Evolutionary conservation across 345 rosid genomes (phyloP), one percentile per base, ranked within the genome.

Genomic region (Hibiscus mutabilis): DNA sequence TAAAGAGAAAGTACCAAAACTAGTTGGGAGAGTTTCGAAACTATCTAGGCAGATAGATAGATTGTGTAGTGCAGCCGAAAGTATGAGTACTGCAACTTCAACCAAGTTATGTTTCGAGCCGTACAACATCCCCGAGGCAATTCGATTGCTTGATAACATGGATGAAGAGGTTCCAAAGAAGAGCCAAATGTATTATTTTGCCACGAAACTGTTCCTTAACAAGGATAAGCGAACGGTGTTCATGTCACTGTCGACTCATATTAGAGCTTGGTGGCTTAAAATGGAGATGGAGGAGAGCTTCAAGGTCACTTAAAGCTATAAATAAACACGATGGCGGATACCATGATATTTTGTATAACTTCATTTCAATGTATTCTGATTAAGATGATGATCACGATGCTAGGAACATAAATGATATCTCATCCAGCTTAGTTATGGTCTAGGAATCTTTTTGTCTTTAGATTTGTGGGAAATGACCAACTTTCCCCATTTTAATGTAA

Each of bases 181-280:
- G 58, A 67, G 70, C 70, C 42, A 49, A 25, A 49, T 67, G 56
- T 67, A 67, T 49, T 67, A 15, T 27, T 67, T 67, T 49, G 70
- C 70, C 42, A 47, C 58, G 0, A 27, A 67, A 35, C 70, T 67
- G 10, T 67, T 67, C 58, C 40, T 67, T 49, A 51, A 67, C 56
- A 67, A 67, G 10, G 70, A 49, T 33, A 67, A 67, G 59, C 58
- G 70, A 7, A 67, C 70, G 2, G 19, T 67, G 42, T 67, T 67
- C 16, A 47, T 67, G 58, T 67, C 70, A 29, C 9, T 67, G 40
- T 49, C 57, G 7, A 16, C 24, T n/a, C 58, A 49, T 55, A 67
- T 33, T 10, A 67, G 70, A 67, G 70, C 70, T 47, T 67, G 70
- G 70, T 67, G 70, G 70, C 70, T 67, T 47, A 49, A 49, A 49